These are phyloP conservation scores for Tuber umbilicatum DNA, from an alignment of 495 filamentous ascomycete species.

Conservation along the genomic window DNA sequence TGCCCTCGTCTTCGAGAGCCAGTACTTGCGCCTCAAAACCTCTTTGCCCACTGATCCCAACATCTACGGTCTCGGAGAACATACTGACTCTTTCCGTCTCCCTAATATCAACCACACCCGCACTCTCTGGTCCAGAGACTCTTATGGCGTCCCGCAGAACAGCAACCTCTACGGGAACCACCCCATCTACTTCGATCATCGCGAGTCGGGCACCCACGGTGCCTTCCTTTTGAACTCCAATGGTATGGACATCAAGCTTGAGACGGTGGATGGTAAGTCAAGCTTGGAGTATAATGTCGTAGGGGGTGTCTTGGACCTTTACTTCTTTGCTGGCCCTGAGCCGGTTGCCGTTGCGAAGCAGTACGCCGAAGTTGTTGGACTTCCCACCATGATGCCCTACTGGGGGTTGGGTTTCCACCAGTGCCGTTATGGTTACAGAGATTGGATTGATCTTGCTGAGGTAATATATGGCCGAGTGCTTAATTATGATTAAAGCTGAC, in stretches of 20 bases:
- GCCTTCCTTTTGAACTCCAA: slow-evolving; percentile 78
- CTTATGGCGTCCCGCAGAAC: slow-evolving; percentile 58
- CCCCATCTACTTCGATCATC: slow-evolving; percentile 78
- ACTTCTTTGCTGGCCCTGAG: slow-evolving; percentile 69
- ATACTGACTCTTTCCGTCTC: slow-evolving; percentile 65
- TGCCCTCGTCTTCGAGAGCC: slow-evolving; percentile 67
- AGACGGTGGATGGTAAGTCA: slow-evolving; percentile 56
- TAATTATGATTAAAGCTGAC: slow-evolving; percentile 1
- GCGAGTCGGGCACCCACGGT: slow-evolving; percentile 64
- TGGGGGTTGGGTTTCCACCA: slow-evolving; percentile 81
- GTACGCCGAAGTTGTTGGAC: slow-evolving; percentile 63
- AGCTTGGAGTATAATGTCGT: slow-evolving; percentile 80
- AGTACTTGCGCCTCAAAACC: slow-evolving; percentile 68
- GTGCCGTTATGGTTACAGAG: slow-evolving; percentile 73
- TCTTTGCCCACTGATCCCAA: slow-evolving; percentile 60
- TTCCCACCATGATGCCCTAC: slow-evolving; percentile 74
- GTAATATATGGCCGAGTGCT: background rate
- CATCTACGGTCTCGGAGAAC: slow-evolving; percentile 75
- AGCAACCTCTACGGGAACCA: slow-evolving; percentile 80
- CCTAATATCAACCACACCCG: slow-evolving; percentile 68
- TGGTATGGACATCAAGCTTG: slow-evolving; percentile 82
- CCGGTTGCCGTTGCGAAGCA: slow-evolving; percentile 66
- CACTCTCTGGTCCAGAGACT: slow-evolving; percentile 73
- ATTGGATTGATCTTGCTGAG: slow-evolving; percentile 71
- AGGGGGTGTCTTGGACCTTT: slow-evolving; percentile 76